A percentile compares a stretch with the other conserved stretches of the same genome.
Evolutionary conservation across 2,329 filamentous ascomycete genomes (phyloP).

Genomic region (Aspergillus fischeri): DNA sequence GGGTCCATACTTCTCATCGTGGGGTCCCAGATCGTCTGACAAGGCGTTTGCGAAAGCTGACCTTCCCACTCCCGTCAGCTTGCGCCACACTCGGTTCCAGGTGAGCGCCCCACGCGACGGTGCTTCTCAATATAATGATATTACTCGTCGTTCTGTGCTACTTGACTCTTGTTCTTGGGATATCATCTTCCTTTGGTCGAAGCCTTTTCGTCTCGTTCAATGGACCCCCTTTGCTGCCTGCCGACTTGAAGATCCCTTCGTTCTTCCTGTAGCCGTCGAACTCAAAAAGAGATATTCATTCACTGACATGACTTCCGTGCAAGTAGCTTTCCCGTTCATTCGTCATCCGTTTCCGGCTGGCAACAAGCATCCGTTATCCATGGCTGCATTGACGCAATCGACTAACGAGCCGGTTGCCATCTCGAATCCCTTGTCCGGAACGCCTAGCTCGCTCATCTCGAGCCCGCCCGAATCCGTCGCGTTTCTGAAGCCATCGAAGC

Average conservation of each 20-base stretch:
- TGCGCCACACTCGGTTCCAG: slow-evolving; percentile 43
- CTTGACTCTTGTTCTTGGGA: slow-evolving; percentile 15
- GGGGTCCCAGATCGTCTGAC: slow-evolving; percentile 12
- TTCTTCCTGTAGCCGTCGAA: slow-evolving; percentile 1
- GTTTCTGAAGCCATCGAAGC: slow-evolving; percentile 35
- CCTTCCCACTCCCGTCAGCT: slow-evolving; percentile 35
- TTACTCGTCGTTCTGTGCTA: slow-evolving; percentile 7
- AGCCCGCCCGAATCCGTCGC: slow-evolving; percentile 28
- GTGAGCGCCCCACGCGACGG: slow-evolving; percentile 36
- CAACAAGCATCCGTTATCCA: slow-evolving; percentile 32
- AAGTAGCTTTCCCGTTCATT: slow-evolving; percentile 29
- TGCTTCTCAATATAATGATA: slow-evolving; percentile 10
- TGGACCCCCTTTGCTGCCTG: slow-evolving; percentile 1
- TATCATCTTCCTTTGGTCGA: neutral
- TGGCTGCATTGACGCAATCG: slow-evolving; percentile 42
- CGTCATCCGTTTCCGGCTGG: slow-evolving; percentile 29
- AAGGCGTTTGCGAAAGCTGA: slow-evolving; percentile 31
- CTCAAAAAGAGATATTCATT: slow-evolving; percentile 2
- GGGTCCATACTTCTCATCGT: slow-evolving; percentile 15
- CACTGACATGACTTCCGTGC: slow-evolving; percentile 34
- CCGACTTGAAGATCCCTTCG: slow-evolving; percentile 3
- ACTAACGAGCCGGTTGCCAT: slow-evolving; percentile 39
- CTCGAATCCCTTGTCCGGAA: slow-evolving; percentile 31
- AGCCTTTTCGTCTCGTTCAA: slow-evolving; percentile 8
- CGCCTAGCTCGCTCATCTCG: slow-evolving; percentile 27